Evolutionary conservation across 345 rosid genomes (phyloP).

Genomic region (Eucalyptus rudis): DNA sequence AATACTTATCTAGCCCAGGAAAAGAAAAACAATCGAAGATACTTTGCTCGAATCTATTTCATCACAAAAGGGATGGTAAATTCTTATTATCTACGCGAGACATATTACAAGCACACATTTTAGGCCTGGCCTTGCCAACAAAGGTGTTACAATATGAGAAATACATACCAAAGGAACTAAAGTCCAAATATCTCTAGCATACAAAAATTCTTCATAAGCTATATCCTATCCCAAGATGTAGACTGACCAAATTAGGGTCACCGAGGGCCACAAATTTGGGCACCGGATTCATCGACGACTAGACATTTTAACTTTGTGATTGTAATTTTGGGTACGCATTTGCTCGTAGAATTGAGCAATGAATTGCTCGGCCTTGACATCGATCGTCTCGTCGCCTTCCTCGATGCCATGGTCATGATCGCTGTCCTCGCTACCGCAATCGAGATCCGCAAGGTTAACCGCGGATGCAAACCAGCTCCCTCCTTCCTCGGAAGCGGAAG

Average conservation of each 20-base stretch:
- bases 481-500: not conserved
- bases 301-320: not conserved
- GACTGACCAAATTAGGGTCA: not conserved
- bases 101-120: not conserved
- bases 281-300: not conserved
- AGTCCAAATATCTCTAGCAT: not conserved
- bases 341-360: not conserved
- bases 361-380: not conserved
- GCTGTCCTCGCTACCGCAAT: not conserved
- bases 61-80: not conserved
- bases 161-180: not conserved
- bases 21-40: not conserved
- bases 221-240: not conserved
- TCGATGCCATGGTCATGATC: not conserved
- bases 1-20: not conserved
- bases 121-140: not conserved
- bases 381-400: not conserved
- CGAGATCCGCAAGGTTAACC: not conserved
- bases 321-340: not conserved
- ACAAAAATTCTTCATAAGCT: not conserved
- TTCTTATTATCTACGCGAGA: not conserved
- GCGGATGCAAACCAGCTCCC: not conserved
- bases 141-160: not conserved
- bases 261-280: not conserved
- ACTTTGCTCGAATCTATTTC: not conserved